These are phyloP conservation scores for Chaetomiaceae sp. DNA, from an alignment of 2,329 filamentous ascomycete genomes.

Conservation along the genomic window DNA sequence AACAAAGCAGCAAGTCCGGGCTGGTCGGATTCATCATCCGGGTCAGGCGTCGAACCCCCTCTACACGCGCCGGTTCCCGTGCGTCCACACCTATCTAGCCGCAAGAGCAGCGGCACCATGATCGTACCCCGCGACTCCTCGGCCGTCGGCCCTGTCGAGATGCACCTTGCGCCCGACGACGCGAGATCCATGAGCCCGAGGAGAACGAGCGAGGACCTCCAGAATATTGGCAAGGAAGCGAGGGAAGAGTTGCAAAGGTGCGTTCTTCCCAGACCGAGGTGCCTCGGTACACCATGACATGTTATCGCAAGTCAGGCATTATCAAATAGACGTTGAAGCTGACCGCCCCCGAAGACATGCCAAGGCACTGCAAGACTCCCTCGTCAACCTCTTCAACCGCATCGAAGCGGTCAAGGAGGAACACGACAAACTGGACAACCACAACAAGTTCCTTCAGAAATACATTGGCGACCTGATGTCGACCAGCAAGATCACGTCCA, in stretches of 20 bases:
- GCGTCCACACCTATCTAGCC: conserved; percentile 63
- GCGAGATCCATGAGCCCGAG: conserved; percentile 92
- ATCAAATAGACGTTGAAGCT: too few species aligned
- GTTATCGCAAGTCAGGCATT: too few species aligned
- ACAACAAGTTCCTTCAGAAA: conserved; percentile 96
- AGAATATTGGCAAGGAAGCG: conserved; percentile 78
- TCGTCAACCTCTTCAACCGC: conserved; percentile 83
- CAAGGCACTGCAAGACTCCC: conserved; percentile 78
- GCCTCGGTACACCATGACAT: too few species aligned
- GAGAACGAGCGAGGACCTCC: conserved; percentile 82
- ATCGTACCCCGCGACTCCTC: conserved; percentile 71
- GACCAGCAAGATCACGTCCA: conserved; percentile 64
- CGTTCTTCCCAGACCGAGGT: conserved; percentile 20
- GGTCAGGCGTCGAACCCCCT: conserved; percentile 28
- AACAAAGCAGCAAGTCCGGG: conserved; percentile 21
- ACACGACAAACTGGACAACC: conserved; percentile 91
- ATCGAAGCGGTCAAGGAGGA: conserved; percentile 93
- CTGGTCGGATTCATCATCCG: conserved; percentile 31
- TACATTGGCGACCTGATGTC: conserved; percentile 97
- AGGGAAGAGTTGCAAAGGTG: conserved; percentile 58
- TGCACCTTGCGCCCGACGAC: conserved; percentile 77
- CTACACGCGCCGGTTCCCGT: conserved; percentile 47
- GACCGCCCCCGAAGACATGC: conserved; percentile 60
- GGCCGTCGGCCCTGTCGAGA: conserved; percentile 64
- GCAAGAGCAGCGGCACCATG: conserved; percentile 76